A percentile compares a stretch with the other conserved stretches of the same genome.
Conservation (phyloP, 2,329 filamentous ascomycete genomes). For the Fusarium ambrosium region DNA sequence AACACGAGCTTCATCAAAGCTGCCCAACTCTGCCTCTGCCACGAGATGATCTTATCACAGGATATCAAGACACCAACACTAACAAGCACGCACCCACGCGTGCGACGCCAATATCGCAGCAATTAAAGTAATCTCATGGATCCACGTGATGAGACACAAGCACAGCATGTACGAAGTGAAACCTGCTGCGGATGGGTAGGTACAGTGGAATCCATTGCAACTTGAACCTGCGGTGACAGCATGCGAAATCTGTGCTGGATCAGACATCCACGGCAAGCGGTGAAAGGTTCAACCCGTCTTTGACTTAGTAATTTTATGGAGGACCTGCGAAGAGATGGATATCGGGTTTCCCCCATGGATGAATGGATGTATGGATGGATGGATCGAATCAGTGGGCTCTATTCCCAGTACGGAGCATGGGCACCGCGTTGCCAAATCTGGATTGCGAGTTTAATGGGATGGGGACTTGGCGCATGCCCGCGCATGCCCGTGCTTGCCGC, state of each 20-base stretch:
- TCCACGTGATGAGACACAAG: conserved; percentile 9
- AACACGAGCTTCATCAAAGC: conserved; percentile 4
- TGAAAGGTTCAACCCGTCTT: conserved; percentile 15
- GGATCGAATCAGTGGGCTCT: not conserved
- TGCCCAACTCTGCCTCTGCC: not conserved
- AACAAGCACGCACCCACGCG: not conserved
- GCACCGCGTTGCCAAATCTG: conserved; percentile 32
- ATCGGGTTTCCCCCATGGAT: not conserved
- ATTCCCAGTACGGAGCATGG: conserved; percentile 1
- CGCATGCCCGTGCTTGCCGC: conserved; percentile 18
- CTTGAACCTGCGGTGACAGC: conserved; percentile 1
- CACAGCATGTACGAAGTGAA: conserved; percentile 39
- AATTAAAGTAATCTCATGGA: conserved; percentile 12
- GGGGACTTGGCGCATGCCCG: conserved; percentile 12
- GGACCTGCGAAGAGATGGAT: not conserved
- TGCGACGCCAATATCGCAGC: conserved; percentile 16
- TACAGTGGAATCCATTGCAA: not conserved
- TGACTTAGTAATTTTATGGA: not conserved
- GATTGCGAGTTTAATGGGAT: conserved; percentile 13
- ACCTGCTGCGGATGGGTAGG: conserved; percentile 1
- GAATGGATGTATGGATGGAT: not conserved
- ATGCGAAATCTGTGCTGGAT: conserved; percentile 9
- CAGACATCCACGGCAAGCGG: conserved; percentile 13
- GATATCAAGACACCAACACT: not conserved
- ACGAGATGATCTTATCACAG: not conserved